A percentile compares a stretch with the other conserved stretches of the same genome.
Conservation (phyloP, 495 filamentous ascomycete genomes). For the Podospora pseudoanserina region DNA sequence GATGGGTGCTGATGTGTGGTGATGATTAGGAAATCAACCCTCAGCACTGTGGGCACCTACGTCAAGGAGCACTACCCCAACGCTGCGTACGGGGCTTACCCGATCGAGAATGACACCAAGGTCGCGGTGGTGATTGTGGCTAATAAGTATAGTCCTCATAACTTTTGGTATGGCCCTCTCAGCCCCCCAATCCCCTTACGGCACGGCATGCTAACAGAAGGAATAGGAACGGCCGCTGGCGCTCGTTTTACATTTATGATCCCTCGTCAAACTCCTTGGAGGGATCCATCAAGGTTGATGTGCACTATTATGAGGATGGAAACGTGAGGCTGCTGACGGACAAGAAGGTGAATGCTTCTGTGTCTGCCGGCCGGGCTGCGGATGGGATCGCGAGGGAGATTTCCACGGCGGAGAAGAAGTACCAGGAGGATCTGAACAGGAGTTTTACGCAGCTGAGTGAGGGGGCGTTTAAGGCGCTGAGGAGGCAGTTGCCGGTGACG, state of each 20-base stretch:
- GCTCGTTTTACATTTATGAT: slow-evolving; percentile 76
- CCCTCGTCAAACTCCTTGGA: slow-evolving; percentile 59
- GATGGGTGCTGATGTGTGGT: not conserved
- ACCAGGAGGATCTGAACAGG: slow-evolving; percentile 92
- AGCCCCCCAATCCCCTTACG: not conserved
- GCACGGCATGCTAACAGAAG: not conserved
- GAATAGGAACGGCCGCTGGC: slow-evolving; percentile 89
- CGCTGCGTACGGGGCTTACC: slow-evolving; percentile 75
- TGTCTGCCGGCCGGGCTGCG: slow-evolving; percentile 57
- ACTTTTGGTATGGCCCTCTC: slow-evolving; percentile 72
- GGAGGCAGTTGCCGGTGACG: slow-evolving; percentile 91
- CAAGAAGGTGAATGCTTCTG: slow-evolving; percentile 63
- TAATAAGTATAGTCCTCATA: slow-evolving; percentile 95
- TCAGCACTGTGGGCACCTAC: slow-evolving; percentile 73
- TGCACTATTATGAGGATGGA: slow-evolving; percentile 99
- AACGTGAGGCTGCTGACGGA: slow-evolving; percentile 88
- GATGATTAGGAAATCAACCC: slow-evolving; percentile 63
- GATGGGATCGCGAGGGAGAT: slow-evolving; percentile 67
- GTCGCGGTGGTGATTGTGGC: slow-evolving; percentile 82
- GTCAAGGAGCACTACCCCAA: slow-evolving; percentile 85
- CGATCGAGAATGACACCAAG: slow-evolving; percentile 67
- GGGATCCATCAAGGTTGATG: slow-evolving; percentile 74
- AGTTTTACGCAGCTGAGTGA: slow-evolving; percentile 86
- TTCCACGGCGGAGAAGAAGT: slow-evolving; percentile 75
- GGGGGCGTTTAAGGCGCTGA: slow-evolving; percentile 87